Conservation (phyloP, 108 stramenopile genomes). For the Cylindrotheca fusiformis region DNA sequence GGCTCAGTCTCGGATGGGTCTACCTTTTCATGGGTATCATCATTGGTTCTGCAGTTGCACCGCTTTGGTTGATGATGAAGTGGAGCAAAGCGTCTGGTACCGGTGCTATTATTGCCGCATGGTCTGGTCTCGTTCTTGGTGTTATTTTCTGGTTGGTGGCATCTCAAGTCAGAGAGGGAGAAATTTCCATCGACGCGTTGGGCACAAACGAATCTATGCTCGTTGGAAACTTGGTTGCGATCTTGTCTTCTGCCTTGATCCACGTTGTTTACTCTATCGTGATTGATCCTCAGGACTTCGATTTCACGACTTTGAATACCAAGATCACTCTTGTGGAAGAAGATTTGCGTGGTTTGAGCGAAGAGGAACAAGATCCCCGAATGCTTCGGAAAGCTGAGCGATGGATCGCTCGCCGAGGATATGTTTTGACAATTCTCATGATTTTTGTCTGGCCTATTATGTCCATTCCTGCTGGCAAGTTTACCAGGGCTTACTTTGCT, state of each 20-base stretch:
- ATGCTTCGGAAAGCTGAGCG: constrained; percentile 55
- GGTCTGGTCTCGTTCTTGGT: constrained; percentile 74
- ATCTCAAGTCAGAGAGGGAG: constrained; percentile 53
- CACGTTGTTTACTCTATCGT: constrained; percentile 66
- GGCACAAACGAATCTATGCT: constrained; percentile 91
- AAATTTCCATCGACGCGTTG: constrained; percentile 58
- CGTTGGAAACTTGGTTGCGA: constrained; percentile 87
- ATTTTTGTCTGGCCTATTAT: constrained; percentile 88
- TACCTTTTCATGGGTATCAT: constrained; percentile 93
- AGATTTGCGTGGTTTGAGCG: constrained; percentile 66
- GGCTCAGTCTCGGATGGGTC: constrained; percentile 89
- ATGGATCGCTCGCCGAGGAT: constrained; percentile 86
- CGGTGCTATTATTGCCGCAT: constrained; percentile 84
- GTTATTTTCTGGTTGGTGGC: constrained; percentile 75
- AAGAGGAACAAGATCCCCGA: constrained; percentile 52
- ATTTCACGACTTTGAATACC: constrained; percentile 61
- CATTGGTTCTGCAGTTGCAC: constrained; percentile 90
- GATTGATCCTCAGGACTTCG: constrained; percentile 82
- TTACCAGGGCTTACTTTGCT: constrained; percentile 77
- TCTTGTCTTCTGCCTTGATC: constrained; percentile 69
- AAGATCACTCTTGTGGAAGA: constrained; percentile 73
- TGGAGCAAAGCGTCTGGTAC: constrained; percentile 82
- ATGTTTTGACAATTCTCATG: constrained; percentile 72
- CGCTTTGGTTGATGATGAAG: constrained; percentile 88
- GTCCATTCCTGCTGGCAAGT: constrained; percentile 85